A percentile compares a stretch with the other conserved stretches of the same genome.
Evolutionary conservation across 805 yeast genomes (phyloP).

Genomic region (Wickerhamomyces queroliae): DNA sequence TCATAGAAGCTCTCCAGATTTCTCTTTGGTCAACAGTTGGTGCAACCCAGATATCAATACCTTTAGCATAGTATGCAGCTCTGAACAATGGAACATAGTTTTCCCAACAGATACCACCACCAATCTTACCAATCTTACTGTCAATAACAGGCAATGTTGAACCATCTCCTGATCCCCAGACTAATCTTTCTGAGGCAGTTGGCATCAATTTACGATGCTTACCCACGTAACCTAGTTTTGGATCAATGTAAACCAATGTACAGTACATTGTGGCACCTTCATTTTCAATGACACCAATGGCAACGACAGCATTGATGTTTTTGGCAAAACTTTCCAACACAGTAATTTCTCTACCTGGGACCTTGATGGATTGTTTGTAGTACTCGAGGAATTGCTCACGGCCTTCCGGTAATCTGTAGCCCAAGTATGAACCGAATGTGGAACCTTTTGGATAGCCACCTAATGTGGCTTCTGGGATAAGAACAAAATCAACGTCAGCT

Average conservation of each 20-base stretch:
- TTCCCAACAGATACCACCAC: conserved; percentile 45
- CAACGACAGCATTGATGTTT: conserved; percentile 29
- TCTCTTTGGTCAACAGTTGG: conserved; percentile 41
- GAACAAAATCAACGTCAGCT: conserved; percentile 30
- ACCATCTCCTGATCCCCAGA: conserved; percentile 45
- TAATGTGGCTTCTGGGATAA: conserved; percentile 40
- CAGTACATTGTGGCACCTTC: conserved; percentile 36
- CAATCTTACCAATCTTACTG: conserved; percentile 30
- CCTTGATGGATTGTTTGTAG: conserved; percentile 27
- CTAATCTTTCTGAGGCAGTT: conserved; percentile 37
- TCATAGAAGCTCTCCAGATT: conserved; percentile 37
- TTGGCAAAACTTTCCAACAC: conserved; percentile 27
- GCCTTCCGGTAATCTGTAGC: conserved; percentile 35
- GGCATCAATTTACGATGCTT: conserved; percentile 40
- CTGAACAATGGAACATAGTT: conserved; percentile 36
- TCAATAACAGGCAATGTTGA: conserved; percentile 35
- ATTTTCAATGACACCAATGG: conserved; percentile 35
- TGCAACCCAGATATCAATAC: conserved; percentile 35
- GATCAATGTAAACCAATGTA: conserved; percentile 34
- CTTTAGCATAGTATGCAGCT: conserved; percentile 36
- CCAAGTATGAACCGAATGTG: conserved; percentile 36
- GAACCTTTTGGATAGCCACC: conserved; percentile 43
- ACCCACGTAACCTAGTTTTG: conserved; percentile 30
- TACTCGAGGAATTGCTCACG: conserved; percentile 33
- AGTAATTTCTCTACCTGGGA: conserved; percentile 31